These are phyloP conservation scores for Hyaloscypha hepaticicola DNA, from an alignment of 495 filamentous ascomycete genomes.

Conservation along the genomic window DNA sequence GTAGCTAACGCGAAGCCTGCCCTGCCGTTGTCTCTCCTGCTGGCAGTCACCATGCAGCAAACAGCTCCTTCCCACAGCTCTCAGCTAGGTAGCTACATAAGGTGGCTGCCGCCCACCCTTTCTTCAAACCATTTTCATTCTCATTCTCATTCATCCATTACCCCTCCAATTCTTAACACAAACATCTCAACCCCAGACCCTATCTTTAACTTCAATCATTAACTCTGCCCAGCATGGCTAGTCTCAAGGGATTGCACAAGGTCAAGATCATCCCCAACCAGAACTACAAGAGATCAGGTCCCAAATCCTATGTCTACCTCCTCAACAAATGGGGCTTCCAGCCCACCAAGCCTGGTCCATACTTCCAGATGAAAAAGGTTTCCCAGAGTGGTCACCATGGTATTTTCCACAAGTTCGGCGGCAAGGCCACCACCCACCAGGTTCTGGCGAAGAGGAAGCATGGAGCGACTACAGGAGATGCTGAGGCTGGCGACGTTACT, in stretches of 20 bases:
- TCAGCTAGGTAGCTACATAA: slow-evolving; percentile 4
- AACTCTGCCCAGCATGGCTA: slow-evolving; percentile 27
- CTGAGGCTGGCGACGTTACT: slow-evolving; percentile 51
- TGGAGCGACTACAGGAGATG: slow-evolving; percentile 9
- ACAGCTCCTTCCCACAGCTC: slow-evolving; percentile 1
- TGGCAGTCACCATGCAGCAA: slow-evolving; percentile 4
- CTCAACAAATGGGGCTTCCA: slow-evolving; percentile 70
- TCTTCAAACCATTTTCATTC: background rate
- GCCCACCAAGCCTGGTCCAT: slow-evolving; percentile 69
- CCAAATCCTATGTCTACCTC: slow-evolving; percentile 69
- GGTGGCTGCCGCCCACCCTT: background rate
- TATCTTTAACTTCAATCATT: slow-evolving; percentile 8
- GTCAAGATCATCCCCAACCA: slow-evolving; percentile 58
- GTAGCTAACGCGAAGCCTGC: slow-evolving; percentile 1
- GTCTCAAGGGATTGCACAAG: slow-evolving; percentile 42
- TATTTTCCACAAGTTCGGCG: slow-evolving; percentile 32
- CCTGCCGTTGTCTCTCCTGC: background rate
- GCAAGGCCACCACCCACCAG: slow-evolving; percentile 39
- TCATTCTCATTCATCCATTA: slow-evolving; percentile 4
- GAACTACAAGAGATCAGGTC: slow-evolving; percentile 63
- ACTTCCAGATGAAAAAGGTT: slow-evolving; percentile 43
- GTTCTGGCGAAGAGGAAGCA: slow-evolving; percentile 34
- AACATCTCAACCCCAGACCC: background rate
- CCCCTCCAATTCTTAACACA: background rate
- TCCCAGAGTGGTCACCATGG: slow-evolving; percentile 9